These are phyloP conservation scores for Hysterangium stoloniferum DNA, from an alignment of 768 basidiomycete species.

Conservation along the genomic window DNA sequence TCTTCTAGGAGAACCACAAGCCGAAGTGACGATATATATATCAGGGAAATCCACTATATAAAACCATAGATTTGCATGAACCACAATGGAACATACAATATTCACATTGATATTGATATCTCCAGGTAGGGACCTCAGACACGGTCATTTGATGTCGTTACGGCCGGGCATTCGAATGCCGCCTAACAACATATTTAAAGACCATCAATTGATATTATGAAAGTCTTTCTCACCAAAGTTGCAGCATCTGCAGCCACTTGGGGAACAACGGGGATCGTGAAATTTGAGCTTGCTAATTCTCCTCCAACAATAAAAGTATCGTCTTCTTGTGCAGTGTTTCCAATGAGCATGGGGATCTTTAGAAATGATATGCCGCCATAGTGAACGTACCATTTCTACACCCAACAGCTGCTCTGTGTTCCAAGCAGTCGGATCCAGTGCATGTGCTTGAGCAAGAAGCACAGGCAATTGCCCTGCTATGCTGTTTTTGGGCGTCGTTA, in stretches of 20 bases:
- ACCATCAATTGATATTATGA: not conserved
- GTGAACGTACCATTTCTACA: slow-evolving; percentile 2
- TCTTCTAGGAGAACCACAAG: too few species aligned
- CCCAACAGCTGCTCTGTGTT: not conserved
- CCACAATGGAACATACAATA: not conserved
- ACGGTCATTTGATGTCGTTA: slow-evolving; percentile 1
- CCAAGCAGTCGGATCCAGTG: not conserved
- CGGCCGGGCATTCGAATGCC: slow-evolving; percentile 4
- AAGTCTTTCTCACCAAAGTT: not conserved
- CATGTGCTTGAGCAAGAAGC: not conserved
- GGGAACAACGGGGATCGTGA: slow-evolving; percentile 2
- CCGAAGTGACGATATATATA: too few species aligned
- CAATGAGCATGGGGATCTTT: slow-evolving; percentile 2
- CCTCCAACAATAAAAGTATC: slow-evolving; percentile 4
- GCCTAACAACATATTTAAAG: too few species aligned
- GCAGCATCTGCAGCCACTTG: not conserved
- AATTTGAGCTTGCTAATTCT: not conserved
- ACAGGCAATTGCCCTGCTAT: slow-evolving; percentile 4
- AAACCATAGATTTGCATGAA: not conserved
- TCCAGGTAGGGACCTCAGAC: slow-evolving; percentile 2
- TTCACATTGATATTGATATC: slow-evolving; percentile 7
- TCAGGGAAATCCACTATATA: slow-evolving; percentile 5
- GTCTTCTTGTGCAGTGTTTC: slow-evolving; percentile 8
- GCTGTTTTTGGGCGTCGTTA: too few species aligned
- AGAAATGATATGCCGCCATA: not conserved